Evolutionary conservation across 2,329 filamentous ascomycete genomes (phyloP), one percentile per base, ranked within the genome.

Genomic region (Xylariaceae sp.): DNA sequence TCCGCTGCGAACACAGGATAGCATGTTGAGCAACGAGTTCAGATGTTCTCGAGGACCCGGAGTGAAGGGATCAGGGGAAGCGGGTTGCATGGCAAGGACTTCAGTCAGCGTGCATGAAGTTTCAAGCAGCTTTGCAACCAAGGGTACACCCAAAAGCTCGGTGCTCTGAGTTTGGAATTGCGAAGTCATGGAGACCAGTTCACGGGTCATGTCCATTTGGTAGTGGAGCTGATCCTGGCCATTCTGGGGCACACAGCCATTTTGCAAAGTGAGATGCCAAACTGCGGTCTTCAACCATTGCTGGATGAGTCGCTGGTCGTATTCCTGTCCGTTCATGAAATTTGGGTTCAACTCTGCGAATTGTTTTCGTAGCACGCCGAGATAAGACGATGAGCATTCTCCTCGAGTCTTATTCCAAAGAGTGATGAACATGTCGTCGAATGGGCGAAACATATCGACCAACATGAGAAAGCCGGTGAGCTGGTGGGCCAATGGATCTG

Each of bases 91-190:
- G 9, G 85, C 79, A 50, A 96, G 82, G 18, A 89, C 84, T 57
- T 93, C 88, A 7, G 81, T 86, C 55, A 94, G 75, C 14, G 85
- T 84, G 66, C 81, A 87, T 12, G 88, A 84, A 34, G 92, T 81
- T 59, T 92, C 87, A 61, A 94, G 82, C 12, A 96, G 73, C 66
- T 93, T 93, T 65, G 92, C 89, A 54, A 94, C 87, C 69, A 95
- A 69, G 22, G 87, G 87, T 38, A 89, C 80, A 16, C 86, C 87
- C 58, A 92, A 78, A 3, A 92, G 75, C 57, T 93, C 89, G 74
- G 90, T 86, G 41, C 84, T 84, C 58, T 86, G 79, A 34, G 83
- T 82, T 0, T 87, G 86, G 63, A 94, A 87, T 48, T 87, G 82
- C 14, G 84, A 82, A 5, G 87, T 85, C 70, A 92, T 83, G 13